Conservation (phyloP, 2,329 filamentous ascomycete genomes). For the Corinectria fuckeliana region DNA sequence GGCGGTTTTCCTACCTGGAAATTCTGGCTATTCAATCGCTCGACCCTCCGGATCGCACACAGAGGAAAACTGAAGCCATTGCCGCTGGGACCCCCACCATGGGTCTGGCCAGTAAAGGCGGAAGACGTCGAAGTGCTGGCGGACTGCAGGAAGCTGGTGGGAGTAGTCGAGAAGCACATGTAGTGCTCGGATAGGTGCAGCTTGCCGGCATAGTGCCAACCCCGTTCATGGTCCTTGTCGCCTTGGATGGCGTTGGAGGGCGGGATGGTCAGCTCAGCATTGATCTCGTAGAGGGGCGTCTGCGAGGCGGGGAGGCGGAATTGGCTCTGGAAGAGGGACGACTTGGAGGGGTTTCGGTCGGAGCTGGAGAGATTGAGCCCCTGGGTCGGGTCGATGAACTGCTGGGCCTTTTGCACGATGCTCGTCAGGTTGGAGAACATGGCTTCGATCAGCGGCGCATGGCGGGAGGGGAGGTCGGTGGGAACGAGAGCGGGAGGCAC, state of each 20-base stretch:
- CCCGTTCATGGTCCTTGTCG: conserved; percentile 73
- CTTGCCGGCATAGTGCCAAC: conserved; percentile 90
- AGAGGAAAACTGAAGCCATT: conserved; percentile 96
- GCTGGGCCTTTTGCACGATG: conserved; percentile 94
- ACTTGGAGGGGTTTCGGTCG: conserved; percentile 86
- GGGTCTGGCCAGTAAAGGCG: conserved; percentile 89
- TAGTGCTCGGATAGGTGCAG: conserved; percentile 93
- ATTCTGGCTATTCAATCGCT: conserved; percentile 89
- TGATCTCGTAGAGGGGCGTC: conserved; percentile 94
- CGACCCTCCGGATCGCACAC: conserved; percentile 88
- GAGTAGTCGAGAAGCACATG: conserved; percentile 95
- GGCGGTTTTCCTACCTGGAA: conserved; percentile 64
- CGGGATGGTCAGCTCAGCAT: conserved; percentile 89
- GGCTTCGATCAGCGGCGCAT: conserved; percentile 51
- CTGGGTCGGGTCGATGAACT: conserved; percentile 89
- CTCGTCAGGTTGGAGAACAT: conserved; percentile 72
- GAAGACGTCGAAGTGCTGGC: conserved; percentile 82
- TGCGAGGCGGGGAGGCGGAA: conserved; percentile 94
- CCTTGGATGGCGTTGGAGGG: conserved; percentile 73
- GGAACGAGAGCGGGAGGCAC: conserved; percentile 16
- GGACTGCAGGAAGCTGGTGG: conserved; percentile 82
- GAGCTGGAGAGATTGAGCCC: conserved; percentile 74
- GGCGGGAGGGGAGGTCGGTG: conserved; percentile 38
- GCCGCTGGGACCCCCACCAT: conserved; percentile 88
- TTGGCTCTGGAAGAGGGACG: conserved; percentile 91